Conservation (phyloP, 2,329 filamentous ascomycete species). For the Colletotrichum liaoningense region DNA sequence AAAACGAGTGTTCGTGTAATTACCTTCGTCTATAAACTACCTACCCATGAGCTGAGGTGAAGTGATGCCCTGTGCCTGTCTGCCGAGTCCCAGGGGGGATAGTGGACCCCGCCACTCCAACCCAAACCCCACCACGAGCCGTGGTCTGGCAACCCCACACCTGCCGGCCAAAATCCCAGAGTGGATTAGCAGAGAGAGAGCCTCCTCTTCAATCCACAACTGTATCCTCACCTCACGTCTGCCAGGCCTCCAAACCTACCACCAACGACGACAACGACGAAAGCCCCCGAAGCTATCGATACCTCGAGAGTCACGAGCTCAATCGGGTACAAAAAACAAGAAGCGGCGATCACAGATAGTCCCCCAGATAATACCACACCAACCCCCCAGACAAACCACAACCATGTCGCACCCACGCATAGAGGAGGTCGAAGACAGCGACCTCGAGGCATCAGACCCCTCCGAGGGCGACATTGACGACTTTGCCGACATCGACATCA, state of each 20-base stretch:
- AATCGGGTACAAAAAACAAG: neutral
- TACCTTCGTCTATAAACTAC: neutral
- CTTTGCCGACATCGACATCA: slow-evolving; percentile 68
- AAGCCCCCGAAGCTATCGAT: neutral
- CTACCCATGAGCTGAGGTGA: neutral
- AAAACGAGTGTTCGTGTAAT: neutral
- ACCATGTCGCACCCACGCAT: slow-evolving; percentile 86
- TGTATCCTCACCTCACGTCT: slow-evolving; percentile 28
- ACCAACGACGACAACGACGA: slow-evolving; percentile 3
- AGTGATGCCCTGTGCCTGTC: neutral
- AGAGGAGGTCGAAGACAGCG: slow-evolving; percentile 91
- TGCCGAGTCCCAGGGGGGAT: slow-evolving; percentile 5
- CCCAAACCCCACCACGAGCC: slow-evolving; percentile 30
- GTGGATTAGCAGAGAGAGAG: slow-evolving; percentile 18
- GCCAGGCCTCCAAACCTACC: slow-evolving; percentile 19
- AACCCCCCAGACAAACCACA: neutral
- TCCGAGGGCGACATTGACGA: slow-evolving; percentile 85
- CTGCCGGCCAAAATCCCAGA: slow-evolving; percentile 32
- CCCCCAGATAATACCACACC: slow-evolving; percentile 18
- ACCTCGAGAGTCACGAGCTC: neutral
- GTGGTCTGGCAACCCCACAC: slow-evolving; percentile 30
- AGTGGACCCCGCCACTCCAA: slow-evolving; percentile 16
- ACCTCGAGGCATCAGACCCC: slow-evolving; percentile 79
- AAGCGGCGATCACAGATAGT: neutral
- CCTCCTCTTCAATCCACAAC: slow-evolving; percentile 32